Evolutionary conservation across 2,329 filamentous ascomycete species (phyloP), one percentile per base, ranked within the genome.

Genomic region (Hypoxylon rubiginosum): DNA sequence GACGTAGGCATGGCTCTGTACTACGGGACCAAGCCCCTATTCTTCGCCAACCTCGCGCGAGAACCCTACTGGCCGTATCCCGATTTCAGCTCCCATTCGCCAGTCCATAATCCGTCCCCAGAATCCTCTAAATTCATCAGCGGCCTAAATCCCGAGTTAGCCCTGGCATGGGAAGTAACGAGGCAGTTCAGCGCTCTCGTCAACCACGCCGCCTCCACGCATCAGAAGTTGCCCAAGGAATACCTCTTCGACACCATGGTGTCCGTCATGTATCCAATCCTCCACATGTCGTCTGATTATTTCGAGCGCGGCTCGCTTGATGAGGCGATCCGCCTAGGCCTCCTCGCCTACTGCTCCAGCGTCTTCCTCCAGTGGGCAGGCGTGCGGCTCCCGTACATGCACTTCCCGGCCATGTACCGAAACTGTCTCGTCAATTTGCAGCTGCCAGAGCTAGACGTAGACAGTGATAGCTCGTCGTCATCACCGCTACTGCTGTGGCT

Each of bases 361-460:
- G 62, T 80, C n/a, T 83, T 83, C 65, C 70, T 83, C 6, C 78
- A 79, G 32, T 81, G 78, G 78, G 66, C 74, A 24, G 64, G 74
- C 28, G 52, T 79, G 5, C 64, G 65, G 11, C 58, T 67, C 0
- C 61, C 69, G 6, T 73, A 70, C 13, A 56, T 49, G 7, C 56
- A 74, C 34, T 58, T 77, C 10, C 59, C 70, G 1, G 50, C 43
- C 1, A 32, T 51, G 3, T 73, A 72, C 34, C 66, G 62, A 34
- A 49, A 53, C 6, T 63, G 52, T n/a, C 55, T 74, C 1, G 32
- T 59, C 9, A 64, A 55, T 17, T 39, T 72, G 0, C 56, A 62
- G 30, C 24, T 49, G 7, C 46, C 46, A 30, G 26, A 49, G 11
- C 24, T 30, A 17, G 24, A 30, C 13, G 24, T 17, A 26, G 46